Evolutionary conservation across 2,329 filamentous ascomycete species (phyloP).

Genomic region (Phyllosticta citrichinensis): DNA sequence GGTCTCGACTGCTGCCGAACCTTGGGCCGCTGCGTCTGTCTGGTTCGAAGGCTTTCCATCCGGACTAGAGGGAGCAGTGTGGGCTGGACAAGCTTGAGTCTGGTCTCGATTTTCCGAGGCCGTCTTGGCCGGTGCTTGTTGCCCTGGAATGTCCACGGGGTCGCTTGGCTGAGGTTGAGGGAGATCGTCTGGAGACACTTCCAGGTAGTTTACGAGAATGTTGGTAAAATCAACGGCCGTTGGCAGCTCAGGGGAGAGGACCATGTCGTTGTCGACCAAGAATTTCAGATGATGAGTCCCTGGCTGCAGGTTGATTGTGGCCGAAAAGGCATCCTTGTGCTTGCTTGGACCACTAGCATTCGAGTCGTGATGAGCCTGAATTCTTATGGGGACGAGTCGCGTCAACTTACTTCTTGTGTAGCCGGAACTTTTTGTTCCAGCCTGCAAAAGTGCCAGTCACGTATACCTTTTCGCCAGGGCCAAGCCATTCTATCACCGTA

Average conservation of each 20-base stretch:
- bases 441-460: constrained; percentile 96
- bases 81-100: constrained; percentile 30
- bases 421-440: constrained; percentile 87
- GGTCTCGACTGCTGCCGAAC: constrained; percentile 18
- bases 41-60: constrained; percentile 17
- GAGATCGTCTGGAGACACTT: constrained; percentile 71
- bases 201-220: constrained; percentile 96
- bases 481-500: constrained; percentile 76
- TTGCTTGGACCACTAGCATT: constrained; percentile 29
- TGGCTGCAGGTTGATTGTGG: constrained; percentile 72
- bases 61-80: constrained; percentile 28
- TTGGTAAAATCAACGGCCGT: constrained; percentile 98
- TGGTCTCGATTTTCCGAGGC: constrained; percentile 17
- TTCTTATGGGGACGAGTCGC: background rate
- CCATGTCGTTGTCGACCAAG: constrained; percentile 88
- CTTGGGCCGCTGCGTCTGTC: constrained; percentile 13
- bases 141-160: constrained; percentile 18
- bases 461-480: constrained; percentile 79
- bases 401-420: constrained; percentile 71
- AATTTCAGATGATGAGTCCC: constrained; percentile 97
- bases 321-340: constrained; percentile 54
- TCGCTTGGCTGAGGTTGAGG: constrained; percentile 22
- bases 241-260: constrained; percentile 74
- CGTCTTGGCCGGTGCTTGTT: background rate
- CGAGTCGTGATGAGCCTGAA: constrained; percentile 1